Base-by-base conservation (phyloP, 2,329 filamentous ascomycete genomes). In the Fusarium sp. region DNA sequence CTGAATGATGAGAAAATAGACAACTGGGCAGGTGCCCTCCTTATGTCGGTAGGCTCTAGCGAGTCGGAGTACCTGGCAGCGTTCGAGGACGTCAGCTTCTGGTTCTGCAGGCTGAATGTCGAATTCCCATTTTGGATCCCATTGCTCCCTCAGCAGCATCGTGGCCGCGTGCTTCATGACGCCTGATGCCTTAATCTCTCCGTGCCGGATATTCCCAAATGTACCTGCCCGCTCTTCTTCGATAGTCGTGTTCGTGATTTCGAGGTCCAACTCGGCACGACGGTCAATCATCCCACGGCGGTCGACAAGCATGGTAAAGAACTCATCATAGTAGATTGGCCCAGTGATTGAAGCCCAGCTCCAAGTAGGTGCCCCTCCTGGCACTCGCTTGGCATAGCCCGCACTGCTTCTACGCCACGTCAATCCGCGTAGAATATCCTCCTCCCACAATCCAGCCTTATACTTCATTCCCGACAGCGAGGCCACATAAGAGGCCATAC, bases 1-100 rank as follows among this genome's bases (percentile, higher is more conserved):
- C 44, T 0, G 18, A 12, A 28, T 20, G 2, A 47, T 47, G 0
- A 47, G 44, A 47, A 47, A 47, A 10, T 47, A 47, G 24, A 28
- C 8, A 5, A 28, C 24, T 9, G 44, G 44, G 8, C 8, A 10
- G 44, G 0, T 28, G 3, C 4, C 8, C 18, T 47, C 0, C 18
- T 47, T 47, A 47, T 47, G 0, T 0, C 44, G 44, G 8, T 47
- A 47, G 24, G 6, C 44, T 47, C 1, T 47, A 8, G 24, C 44
- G 18, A 47, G 44, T 14, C 44, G 44, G 8, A 47, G 44, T 26
- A 47, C 44, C 8, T 47, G 44, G 8, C 44, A 47, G 24, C 3
- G 44, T 28, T 47, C 24, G 18, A 47, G 44, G 18, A 20, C 2
- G 2, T 47, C 18, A 0, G 18, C 12, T 20, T 47, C 12, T 20